Base-by-base conservation (phyloP, 495 filamentous ascomycete genomes). In the Talaromyces trachyspermus region DNA sequence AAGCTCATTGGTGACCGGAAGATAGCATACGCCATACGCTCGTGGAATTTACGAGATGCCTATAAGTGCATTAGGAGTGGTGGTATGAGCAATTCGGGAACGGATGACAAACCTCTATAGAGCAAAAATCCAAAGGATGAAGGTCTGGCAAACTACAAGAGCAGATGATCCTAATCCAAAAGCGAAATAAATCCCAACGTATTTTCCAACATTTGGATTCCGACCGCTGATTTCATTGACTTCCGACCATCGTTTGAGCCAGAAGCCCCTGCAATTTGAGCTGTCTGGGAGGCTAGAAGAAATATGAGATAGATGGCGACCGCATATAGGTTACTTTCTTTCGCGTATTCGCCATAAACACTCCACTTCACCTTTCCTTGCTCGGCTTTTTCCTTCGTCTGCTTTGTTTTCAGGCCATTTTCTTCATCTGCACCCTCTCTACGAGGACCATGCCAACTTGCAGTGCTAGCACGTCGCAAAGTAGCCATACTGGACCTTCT, bases 51-150 rank as follows among this genome's bases (percentile, higher is more conserved):
- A 15, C 90, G 79, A 30, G 89, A 95, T 41, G 94, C 94, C 77
- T 84, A 59, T 46, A 55, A 26, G 48, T 37, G n/a, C 15, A 15
- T 51, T 41, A 51, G 55, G 53, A 27, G 19, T n/a, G n/a, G n/a
- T 32, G 8, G 6, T 30, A 6, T 30, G 6, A 39, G 29, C 47
- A 52, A 45, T 22, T 23, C 25, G 18, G 29, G 19, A 32, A 41
- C 26, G 40, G 41, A 17, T 43, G 44, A 62, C 81, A 49, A 71
- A 85, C 84, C 77, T 97, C 90, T 51, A 99, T 96, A 2, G 94
- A 95, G 67, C 94, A 99, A 96, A 96, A 52, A 99, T 95, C 91
- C 91, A 97, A 15, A 99, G 71, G 49, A 99, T 90, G 47, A 99
- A 70, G 22, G 91, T 95, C 67, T 99, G 94, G 27, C 92, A 55